phyloP scores from a whole-genome alignment of 805 yeast genomes.

The Spathaspora girioi region DNA sequence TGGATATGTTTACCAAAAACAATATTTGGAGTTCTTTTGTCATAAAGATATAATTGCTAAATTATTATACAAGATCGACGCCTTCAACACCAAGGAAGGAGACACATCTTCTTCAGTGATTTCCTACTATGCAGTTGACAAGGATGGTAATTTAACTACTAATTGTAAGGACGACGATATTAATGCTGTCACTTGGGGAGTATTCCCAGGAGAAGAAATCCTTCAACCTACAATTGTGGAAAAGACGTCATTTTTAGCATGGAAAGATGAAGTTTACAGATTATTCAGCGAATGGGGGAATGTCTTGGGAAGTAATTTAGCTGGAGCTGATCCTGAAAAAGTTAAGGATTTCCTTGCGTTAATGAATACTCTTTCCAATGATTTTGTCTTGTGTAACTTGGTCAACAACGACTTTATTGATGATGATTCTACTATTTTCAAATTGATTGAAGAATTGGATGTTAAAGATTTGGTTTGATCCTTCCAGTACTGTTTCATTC shows the following conservation, averaged over 20 bases:
- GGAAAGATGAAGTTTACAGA: constrained; percentile 94
- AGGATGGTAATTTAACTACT: constrained; percentile 53
- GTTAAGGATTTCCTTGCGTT: constrained; percentile 35
- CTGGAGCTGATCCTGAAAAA: constrained; percentile 27
- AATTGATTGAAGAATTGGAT: constrained; percentile 40
- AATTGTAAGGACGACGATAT: constrained; percentile 75
- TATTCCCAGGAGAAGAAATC: constrained; percentile 92
- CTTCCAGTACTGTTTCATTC: no score
- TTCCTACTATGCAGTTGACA: constrained; percentile 75
- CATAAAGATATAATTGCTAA: constrained; percentile 50
- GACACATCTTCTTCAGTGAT: constrained; percentile 46
- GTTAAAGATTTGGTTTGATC: constrained; percentile 11
- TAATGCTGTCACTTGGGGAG: constrained; percentile 98
- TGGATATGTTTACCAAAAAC: constrained; percentile 93
- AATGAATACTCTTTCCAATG: constrained; percentile 45
- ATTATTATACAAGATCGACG: constrained; percentile 39
- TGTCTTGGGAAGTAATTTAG: constrained; percentile 39
- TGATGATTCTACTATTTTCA: constrained; percentile 55
- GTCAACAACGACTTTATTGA: constrained; percentile 79
- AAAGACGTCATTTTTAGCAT: constrained; percentile 84
- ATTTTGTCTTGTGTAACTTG: constrained; percentile 76
- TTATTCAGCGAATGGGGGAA: constrained; percentile 78
- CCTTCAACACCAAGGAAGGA: constrained; percentile 33
- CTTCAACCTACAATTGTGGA: constrained; percentile 96
- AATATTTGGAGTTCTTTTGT: constrained; percentile 81